A percentile compares a stretch with the other conserved stretches of the same genome.
These are phyloP conservation scores for Articulospora tetracladia DNA, from an alignment of 495 filamentous ascomycete species.

Conservation along the genomic window DNA sequence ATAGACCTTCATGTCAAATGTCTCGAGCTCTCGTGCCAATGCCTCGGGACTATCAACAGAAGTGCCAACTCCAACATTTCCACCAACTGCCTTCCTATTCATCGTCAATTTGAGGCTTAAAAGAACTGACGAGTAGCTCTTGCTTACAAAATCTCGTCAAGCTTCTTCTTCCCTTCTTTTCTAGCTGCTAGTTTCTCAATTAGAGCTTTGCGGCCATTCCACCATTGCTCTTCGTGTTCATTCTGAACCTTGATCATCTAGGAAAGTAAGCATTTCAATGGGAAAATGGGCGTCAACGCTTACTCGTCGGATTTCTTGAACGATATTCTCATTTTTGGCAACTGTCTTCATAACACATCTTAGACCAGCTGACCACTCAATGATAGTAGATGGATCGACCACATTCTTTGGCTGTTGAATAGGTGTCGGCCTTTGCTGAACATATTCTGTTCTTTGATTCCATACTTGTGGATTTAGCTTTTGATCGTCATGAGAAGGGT, in stretches of 20 bases:
- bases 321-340: slow-evolving; percentile 43
- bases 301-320: slow-evolving; percentile 36
- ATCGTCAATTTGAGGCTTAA: slow-evolving; percentile 1
- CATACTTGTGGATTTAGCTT: neutral
- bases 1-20: slow-evolving; percentile 60
- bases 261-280: neutral
- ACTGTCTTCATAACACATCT: slow-evolving; percentile 58
- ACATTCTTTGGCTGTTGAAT: neutral
- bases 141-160: slow-evolving; percentile 42
- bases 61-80: slow-evolving; percentile 37
- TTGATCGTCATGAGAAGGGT: neutral
- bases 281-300: slow-evolving; percentile 16
- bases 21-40: slow-evolving; percentile 48
- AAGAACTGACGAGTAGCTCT: neutral
- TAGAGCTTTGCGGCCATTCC: slow-evolving; percentile 46
- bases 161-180: slow-evolving; percentile 45
- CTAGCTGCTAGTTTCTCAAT: slow-evolving; percentile 45
- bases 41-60: slow-evolving; percentile 33
- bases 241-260: slow-evolving; percentile 62
- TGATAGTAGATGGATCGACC: slow-evolving; percentile 55
- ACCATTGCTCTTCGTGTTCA: slow-evolving; percentile 64
- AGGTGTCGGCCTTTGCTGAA: slow-evolving; percentile 5
- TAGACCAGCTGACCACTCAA: slow-evolving; percentile 60
- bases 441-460: neutral
- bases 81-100: slow-evolving; percentile 26